These are phyloP conservation scores for Acer yangbiense DNA, from an alignment of 345 rosid genomes.

Conservation along the genomic window DNA sequence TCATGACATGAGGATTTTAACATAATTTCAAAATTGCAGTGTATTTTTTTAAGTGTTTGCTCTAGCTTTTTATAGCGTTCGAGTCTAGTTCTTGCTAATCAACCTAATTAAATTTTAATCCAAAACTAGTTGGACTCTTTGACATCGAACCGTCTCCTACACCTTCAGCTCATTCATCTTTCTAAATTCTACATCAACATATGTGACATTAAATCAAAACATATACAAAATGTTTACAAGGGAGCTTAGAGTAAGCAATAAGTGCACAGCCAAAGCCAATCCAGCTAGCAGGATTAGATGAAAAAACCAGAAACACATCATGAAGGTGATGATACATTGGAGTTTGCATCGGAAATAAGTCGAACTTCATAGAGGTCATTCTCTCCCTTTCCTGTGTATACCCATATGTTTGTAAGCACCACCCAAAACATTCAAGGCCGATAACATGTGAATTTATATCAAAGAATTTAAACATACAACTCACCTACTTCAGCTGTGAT, in stretches of 20 bases:
- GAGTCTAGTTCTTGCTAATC: no score
- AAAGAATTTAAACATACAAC: slow-evolving; percentile 21
- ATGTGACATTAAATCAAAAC: background rate
- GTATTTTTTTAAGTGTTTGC: no score
- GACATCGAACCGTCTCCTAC: no score
- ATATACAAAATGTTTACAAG: slow-evolving; percentile 20
- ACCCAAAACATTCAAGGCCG: background rate
- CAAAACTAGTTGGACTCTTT: no score
- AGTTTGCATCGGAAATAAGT: slow-evolving; percentile 59
- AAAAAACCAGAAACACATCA: slow-evolving; percentile 22
- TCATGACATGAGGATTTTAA: no score
- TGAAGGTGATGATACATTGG: slow-evolving; percentile 42
- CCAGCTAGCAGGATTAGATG: slow-evolving; percentile 14
- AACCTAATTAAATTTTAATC: no score
- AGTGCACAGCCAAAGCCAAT: slow-evolving; percentile 3
- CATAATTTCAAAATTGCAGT: no score
- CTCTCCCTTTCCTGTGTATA: slow-evolving; percentile 67
- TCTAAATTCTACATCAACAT: background rate
- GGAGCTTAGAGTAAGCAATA: background rate
- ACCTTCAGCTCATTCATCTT: background rate
- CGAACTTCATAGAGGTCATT: slow-evolving; percentile 69
- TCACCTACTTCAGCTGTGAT: slow-evolving; percentile 84
- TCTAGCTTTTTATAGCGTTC: no score
- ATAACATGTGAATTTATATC: background rate
- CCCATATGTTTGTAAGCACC: slow-evolving; percentile 14